Conservation (phyloP, 768 basidiomycete species). For the Lactarius evosmus region DNA sequence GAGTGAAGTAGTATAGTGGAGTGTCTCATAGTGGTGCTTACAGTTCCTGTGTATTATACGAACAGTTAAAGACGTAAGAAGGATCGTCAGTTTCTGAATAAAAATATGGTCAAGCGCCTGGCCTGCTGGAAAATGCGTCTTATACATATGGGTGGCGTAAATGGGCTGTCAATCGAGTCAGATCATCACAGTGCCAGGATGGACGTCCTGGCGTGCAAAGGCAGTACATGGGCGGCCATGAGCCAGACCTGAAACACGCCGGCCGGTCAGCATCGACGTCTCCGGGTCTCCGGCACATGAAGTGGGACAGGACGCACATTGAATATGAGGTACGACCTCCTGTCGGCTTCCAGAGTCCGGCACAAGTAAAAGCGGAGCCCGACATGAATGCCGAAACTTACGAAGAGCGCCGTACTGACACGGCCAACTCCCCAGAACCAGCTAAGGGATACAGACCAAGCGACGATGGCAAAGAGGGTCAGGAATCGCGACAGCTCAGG, state of each 20-base stretch:
- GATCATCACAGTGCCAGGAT: slow-evolving; percentile 23
- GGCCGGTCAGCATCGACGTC: slow-evolving; percentile 20
- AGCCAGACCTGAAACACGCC: slow-evolving; percentile 25
- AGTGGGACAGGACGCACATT: slow-evolving; percentile 28
- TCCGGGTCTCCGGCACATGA: neutral
- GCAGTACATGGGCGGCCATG: slow-evolving; percentile 26
- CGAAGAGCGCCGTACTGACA: slow-evolving; percentile 18
- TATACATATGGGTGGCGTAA: slow-evolving; percentile 25
- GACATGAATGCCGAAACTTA: slow-evolving; percentile 25
- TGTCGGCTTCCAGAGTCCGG: slow-evolving; percentile 25
- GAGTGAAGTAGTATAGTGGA: neutral
- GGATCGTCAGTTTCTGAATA: slow-evolving; percentile 1
- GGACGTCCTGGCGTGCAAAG: slow-evolving; percentile 25
- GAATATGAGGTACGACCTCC: slow-evolving; percentile 28
- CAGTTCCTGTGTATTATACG: slow-evolving; percentile 19
- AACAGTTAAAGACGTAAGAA: slow-evolving; percentile 14
- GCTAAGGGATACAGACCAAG: slow-evolving; percentile 30
- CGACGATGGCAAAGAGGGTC: slow-evolving; percentile 26
- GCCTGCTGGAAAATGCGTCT: slow-evolving; percentile 17
- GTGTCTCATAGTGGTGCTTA: neutral
- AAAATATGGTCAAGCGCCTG: slow-evolving; percentile 20
- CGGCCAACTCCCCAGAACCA: slow-evolving; percentile 28
- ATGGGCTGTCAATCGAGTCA: slow-evolving; percentile 25
- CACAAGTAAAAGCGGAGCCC: slow-evolving; percentile 26
- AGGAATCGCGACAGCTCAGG: slow-evolving; percentile 27